A percentile compares a stretch with the other conserved stretches of the same genome.
These are phyloP conservation scores for Vaccinium macrocarpon DNA, from an alignment of 148 eudicot species.

Conservation along the genomic window DNA sequence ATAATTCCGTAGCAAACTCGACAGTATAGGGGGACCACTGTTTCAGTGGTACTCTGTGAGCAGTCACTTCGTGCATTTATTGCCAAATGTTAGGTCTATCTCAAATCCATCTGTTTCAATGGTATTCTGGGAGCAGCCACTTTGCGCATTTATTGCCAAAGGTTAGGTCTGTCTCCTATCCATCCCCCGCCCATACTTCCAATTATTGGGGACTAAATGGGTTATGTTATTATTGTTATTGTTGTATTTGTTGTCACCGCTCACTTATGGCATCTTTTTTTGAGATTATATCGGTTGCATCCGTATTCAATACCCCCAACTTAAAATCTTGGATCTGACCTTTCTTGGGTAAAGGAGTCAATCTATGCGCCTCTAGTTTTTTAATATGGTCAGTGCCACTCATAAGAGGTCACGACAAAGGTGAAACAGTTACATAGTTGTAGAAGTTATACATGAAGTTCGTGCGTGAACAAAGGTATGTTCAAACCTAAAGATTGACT, in stretches of 20 bases:
- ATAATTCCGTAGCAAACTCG: too few relatives aligned
- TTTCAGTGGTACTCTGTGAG: too few relatives aligned
- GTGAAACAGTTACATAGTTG: background rate
- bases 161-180: too few relatives aligned
- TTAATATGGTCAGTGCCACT: background rate
- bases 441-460: background rate
- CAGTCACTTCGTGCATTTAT: too few relatives aligned
- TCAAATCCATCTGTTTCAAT: too few relatives aligned
- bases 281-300: background rate
- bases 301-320: background rate
- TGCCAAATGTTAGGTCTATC: too few relatives aligned
- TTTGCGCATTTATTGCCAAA: too few relatives aligned
- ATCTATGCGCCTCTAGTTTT: background rate
- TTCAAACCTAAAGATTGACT: background rate
- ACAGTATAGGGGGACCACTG: too few relatives aligned
- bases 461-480: background rate
- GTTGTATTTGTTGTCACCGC: background rate
- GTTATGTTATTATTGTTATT: too few relatives aligned
- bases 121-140: too few relatives aligned
- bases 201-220: too few relatives aligned
- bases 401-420: background rate
- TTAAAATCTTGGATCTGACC: background rate
- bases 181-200: too few relatives aligned
- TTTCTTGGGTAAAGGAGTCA: background rate
- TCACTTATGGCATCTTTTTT: background rate